Conservation (phyloP, 495 filamentous ascomycete genomes). For the Aspergillus nidulans region DNA sequence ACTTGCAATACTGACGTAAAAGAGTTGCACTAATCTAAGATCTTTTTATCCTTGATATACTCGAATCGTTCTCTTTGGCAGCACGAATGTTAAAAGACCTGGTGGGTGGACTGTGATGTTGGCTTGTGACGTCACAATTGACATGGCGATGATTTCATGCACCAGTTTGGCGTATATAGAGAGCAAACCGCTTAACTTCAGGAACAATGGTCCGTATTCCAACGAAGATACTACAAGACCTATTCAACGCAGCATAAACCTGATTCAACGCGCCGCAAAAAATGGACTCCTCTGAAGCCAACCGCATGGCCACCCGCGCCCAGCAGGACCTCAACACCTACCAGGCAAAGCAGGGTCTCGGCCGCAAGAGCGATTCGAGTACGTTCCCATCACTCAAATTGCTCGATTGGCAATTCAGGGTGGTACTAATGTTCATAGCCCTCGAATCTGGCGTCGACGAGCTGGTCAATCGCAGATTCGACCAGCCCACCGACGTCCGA, state of each 20-base stretch:
- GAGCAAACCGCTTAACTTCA: too few relatives aligned
- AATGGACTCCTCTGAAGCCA: slow-evolving; percentile 37
- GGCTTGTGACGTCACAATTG: slow-evolving; percentile 5
- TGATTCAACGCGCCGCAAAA: not conserved
- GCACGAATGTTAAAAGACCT: too few relatives aligned
- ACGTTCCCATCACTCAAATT: slow-evolving; percentile 8
- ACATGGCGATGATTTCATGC: slow-evolving; percentile 3
- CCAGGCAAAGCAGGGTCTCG: slow-evolving; percentile 45
- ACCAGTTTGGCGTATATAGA: not conserved
- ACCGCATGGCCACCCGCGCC: slow-evolving; percentile 38
- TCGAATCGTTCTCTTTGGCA: too few relatives aligned
- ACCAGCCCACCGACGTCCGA: slow-evolving; percentile 30
- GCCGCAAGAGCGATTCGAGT: slow-evolving; percentile 45
- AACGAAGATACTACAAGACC: not conserved
- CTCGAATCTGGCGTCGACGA: slow-evolving; percentile 52
- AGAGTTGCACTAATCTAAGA: too few relatives aligned
- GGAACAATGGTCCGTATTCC: too few relatives aligned
- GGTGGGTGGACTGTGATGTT: too few relatives aligned
- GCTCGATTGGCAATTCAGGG: not conserved
- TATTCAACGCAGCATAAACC: not conserved
- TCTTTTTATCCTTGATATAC: too few relatives aligned
- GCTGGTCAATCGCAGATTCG: slow-evolving; percentile 40
- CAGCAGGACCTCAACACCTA: slow-evolving; percentile 53
- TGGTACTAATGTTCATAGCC: slow-evolving; percentile 24
- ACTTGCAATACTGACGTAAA: not conserved